Evolutionary conservation across 129 eudicot species (phyloP).

Genomic region (Chrysanthemum seticuspe): DNA sequence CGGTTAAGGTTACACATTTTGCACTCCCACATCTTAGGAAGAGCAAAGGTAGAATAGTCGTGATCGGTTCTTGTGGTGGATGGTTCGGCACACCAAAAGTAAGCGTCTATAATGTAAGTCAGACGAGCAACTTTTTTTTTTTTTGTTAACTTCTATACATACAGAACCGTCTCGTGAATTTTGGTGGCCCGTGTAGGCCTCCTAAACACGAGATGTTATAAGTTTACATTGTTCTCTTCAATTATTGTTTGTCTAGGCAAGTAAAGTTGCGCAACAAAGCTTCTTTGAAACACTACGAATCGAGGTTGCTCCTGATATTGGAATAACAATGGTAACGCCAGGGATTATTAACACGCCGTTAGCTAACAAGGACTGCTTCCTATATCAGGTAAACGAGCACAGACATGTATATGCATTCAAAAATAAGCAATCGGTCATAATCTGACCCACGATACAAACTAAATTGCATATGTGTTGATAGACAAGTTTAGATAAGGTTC

Average conservation of each 20-base stretch:
- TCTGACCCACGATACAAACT: neutral
- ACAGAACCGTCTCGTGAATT: neutral
- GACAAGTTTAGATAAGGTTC: conserved; percentile 25
- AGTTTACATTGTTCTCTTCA: no score
- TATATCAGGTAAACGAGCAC: conserved; percentile 34
- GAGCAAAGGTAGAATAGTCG: conserved; percentile 59
- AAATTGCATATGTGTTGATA: conserved; percentile 12
- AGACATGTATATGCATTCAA: no score
- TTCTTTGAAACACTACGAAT: conserved; percentile 71
- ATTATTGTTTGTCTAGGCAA: conserved; percentile 42
- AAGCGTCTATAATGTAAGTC: conserved; percentile 54
- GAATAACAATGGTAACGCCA: conserved; percentile 57
- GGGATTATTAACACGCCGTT: conserved; percentile 55
- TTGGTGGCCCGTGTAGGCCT: no score
- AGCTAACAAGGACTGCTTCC: conserved; percentile 38
- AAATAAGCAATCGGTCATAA: neutral
- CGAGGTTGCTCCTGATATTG: conserved; percentile 54
- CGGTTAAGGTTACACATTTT: conserved; percentile 50
- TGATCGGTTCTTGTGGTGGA: conserved; percentile 47
- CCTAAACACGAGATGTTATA: no score
- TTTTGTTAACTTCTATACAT: neutral
- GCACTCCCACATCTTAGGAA: conserved; percentile 60
- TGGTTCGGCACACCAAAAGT: conserved; percentile 57
- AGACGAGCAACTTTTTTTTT: neutral
- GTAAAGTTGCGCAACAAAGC: conserved; percentile 62